Evolutionary conservation across 192 early-diverging fungal species (phyloP), one percentile per base, ranked within the genome.

Genomic region (Coemansia sp.): DNA sequence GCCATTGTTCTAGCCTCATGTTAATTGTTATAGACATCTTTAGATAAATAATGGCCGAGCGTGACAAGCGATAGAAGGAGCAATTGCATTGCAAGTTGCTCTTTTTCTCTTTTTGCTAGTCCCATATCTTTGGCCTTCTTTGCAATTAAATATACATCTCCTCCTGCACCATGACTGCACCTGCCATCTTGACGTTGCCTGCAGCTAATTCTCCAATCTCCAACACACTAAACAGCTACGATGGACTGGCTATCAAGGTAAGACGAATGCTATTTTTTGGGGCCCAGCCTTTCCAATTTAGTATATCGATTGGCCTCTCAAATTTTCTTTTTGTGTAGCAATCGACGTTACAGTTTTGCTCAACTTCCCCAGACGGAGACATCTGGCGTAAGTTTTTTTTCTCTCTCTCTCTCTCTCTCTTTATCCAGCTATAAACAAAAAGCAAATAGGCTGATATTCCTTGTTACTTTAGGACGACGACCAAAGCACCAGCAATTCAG

Each of bases 231-330:
- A 50, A 30, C 4, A 26, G 18, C 7, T 12, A 31, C 53, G 21
- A 67, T 49, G 57, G 28, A 53, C 31, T 67, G 64, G 64, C 39
- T 48, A 59, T 13, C 50, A 44, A 65, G 63, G 63, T 65, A 65
- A 51, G 41, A 40, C 26, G 14, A 6, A 38, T 40, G 20, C 19
- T 11, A 16, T 46, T 26, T 26, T 26, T 26, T 1, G 23, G 23
- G 23, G 23, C 23, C 23, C 4, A 26, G 23, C 4, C 23, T 26
- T 26, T 26, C 23, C 23, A 26, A 1, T 26, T 26, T 26, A 26
- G 23, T 26, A 1, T 26, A 26, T 26, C 23, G 23, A 26, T 26
- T 26, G 23, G 23, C 23, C 4, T 26, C 23, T 26, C 23, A 26
- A 12, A 10, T 46, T 21, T 16, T 26, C 23, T 26, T 46, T 46